Base-by-base conservation (phyloP, 805 yeast genomes). In the Nakazawaea molendinolei region DNA sequence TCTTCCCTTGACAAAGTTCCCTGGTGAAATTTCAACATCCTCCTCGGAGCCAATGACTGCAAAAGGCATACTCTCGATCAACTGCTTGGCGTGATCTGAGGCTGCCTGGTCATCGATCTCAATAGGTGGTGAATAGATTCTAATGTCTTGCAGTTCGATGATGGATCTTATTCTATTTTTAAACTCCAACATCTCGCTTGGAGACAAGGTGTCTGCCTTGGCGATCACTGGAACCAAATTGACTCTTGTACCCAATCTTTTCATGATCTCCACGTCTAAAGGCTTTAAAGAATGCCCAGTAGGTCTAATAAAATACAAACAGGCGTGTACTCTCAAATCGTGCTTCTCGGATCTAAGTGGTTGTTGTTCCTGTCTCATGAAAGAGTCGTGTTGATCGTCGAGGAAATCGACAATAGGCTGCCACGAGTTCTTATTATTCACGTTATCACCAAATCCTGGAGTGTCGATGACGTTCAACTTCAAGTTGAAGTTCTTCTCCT, bases 381-480 rank as follows among this genome's bases (percentile, higher is more conserved):
- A 86, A 17, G 82, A 71, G 51, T 81, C 87, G 53, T 86, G 92
- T 63, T 87, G 96, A 54, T 86, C 94, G 58, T 87, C 95, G 44
- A 89, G 76, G 58, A 86, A 89, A 57, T 86, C 95, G 42, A 83
- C 68, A 48, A 86, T 73, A 25, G 95, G 86, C 41, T 79, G 80
- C 94, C 95, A 86, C 30, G 92, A 71, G 55, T 82, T 80, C 51
- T 71, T 72, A 61, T 87, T 89, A 64, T 87, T 82, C 45, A 86
- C 82, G 56, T 81, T 83, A 55, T 86, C 94, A 42, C 96, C 97
- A 56, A 86, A 86, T 1, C 96, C 96, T 7, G 95, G 95, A 2
- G 96, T 86, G 59, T 87, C 96, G 49, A 89, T 77, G 39, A 89
- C 70, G 47, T 86, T 86, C 45, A 89, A 72, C 44, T 81, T 71